These are phyloP conservation scores for Irpex lacteus DNA, from an alignment of 1,284 basidiomycete genomes.

Conservation along the genomic window DNA sequence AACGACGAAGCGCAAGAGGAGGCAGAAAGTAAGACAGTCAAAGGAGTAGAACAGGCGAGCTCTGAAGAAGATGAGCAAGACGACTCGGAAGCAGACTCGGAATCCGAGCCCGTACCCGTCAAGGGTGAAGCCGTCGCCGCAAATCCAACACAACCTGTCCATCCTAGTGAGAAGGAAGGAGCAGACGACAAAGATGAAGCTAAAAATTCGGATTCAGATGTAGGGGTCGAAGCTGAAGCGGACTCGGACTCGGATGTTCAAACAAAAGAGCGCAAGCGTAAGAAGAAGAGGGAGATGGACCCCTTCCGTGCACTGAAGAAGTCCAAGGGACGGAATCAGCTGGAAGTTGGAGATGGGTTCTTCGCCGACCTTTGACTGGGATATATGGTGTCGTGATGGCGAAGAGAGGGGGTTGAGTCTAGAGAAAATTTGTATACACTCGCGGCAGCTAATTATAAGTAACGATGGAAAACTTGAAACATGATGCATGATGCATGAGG, in stretches of 20 bases:
- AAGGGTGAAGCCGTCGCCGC: too few relatives aligned
- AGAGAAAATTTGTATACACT: too few relatives aligned
- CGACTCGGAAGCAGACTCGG: conserved; percentile 17
- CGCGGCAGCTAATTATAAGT: too few relatives aligned
- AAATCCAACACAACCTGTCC: too few relatives aligned
- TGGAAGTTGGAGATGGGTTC: conserved; percentile 57
- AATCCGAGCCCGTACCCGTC: too few relatives aligned
- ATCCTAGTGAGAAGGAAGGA: too few relatives aligned
- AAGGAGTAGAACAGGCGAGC: conserved; percentile 30
- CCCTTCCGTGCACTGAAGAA: conserved; percentile 41
- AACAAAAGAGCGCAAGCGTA: conserved; percentile 53
- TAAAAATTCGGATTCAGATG: background rate
- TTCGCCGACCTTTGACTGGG: conserved; percentile 56
- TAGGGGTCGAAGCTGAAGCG: conserved; percentile 21
- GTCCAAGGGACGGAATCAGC: conserved; percentile 57
- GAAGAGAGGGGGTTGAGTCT: too few relatives aligned
- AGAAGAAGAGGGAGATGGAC: conserved; percentile 49
- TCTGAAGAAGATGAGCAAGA: conserved; percentile 30
- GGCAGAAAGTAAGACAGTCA: conserved; percentile 35
- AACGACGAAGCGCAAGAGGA: conserved; percentile 34
- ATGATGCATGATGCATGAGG: too few relatives aligned
- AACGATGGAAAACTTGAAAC: too few relatives aligned
- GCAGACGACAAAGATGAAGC: background rate
- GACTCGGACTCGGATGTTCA: conserved; percentile 31
- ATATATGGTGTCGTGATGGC: background rate